Conservation (phyloP, 2,329 filamentous ascomycete genomes). For the Claviceps digitariae region DNA sequence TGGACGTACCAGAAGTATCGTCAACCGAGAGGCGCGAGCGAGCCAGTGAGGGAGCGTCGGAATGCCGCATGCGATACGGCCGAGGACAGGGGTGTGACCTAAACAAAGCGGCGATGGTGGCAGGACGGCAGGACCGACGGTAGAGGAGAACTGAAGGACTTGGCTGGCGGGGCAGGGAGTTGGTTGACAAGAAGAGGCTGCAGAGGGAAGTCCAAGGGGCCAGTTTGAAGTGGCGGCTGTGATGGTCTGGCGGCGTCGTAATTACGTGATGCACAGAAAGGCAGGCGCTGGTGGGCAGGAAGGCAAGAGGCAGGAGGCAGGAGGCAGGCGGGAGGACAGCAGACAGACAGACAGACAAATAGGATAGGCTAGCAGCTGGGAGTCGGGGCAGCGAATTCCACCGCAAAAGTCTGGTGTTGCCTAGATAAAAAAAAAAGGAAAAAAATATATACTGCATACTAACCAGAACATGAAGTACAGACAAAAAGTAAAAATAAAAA, state of each 20-base stretch:
- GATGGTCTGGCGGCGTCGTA: not conserved
- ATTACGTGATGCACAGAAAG: constrained; percentile 4
- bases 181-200: not conserved
- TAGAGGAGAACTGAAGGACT: not conserved
- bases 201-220: not conserved
- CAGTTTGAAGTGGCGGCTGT: not conserved
- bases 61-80: constrained; percentile 3
- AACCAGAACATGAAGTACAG: no score
- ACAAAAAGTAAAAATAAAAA: not conserved
- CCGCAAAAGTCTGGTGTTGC: not conserved
- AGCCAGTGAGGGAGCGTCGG: not conserved
- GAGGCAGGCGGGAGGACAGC: no score
- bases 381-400: no score
- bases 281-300: not conserved
- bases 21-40: constrained; percentile 5
- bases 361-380: no score
- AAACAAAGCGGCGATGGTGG: not conserved
- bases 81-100: not conserved
- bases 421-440: not conserved
- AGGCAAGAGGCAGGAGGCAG: not conserved
- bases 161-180: not conserved
- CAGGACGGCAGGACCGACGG: not conserved
- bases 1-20: constrained; percentile 1
- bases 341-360: no score
- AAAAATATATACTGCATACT: no score